Evolutionary conservation across 1,139 yeast species (phyloP).

Genomic region (Yamadazyma spencermartinsiae): DNA sequence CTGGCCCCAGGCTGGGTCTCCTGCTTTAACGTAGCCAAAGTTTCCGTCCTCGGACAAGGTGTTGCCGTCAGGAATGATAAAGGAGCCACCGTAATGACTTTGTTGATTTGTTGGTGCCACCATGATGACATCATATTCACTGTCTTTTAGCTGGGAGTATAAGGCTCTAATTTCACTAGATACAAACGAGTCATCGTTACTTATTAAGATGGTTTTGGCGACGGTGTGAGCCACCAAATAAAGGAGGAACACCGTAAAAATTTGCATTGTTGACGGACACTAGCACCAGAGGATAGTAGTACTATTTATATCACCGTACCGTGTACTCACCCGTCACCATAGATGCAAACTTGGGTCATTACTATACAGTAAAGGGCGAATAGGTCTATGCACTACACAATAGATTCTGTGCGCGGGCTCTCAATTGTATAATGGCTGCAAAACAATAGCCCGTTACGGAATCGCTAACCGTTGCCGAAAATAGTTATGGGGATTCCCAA

Average conservation of each 20-base stretch:
- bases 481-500: too few relatives aligned
- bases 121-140: conserved; percentile 30
- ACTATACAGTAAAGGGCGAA: too few relatives aligned
- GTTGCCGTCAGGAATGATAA: conserved; percentile 25
- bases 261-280: too few relatives aligned
- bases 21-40: conserved; percentile 37
- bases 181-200: conserved; percentile 36
- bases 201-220: conserved; percentile 28
- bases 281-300: too few relatives aligned
- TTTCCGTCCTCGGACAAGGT: conserved; percentile 28
- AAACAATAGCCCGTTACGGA: too few relatives aligned
- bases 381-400: too few relatives aligned
- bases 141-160: conserved; percentile 27
- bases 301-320: too few relatives aligned
- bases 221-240: conserved; percentile 3
- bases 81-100: conserved; percentile 32
- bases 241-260: not conserved
- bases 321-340: too few relatives aligned
- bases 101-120: conserved; percentile 36
- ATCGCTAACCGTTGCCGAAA: too few relatives aligned
- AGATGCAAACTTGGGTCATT: too few relatives aligned
- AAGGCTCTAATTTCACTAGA: conserved; percentile 35
- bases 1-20: conserved; percentile 45
- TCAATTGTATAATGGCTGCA: too few relatives aligned
- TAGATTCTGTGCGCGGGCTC: too few relatives aligned